phyloP scores from a whole-genome alignment of 2,329 filamentous ascomycete genomes.

The Cadophora gregata region DNA sequence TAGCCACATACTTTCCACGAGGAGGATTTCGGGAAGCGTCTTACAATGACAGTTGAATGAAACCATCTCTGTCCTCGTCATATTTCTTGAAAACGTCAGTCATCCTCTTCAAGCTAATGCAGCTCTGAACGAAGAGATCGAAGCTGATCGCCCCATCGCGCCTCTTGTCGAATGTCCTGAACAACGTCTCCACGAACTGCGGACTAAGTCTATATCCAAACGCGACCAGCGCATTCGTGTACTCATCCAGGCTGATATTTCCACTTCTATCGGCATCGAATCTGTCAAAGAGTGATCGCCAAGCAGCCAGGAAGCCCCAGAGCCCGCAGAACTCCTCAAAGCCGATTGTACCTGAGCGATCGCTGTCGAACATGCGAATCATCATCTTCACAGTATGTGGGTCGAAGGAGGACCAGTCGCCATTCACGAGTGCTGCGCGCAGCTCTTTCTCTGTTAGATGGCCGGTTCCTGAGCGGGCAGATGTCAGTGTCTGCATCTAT shows the following conservation, averaged over 20 bases:
- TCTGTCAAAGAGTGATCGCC: slow-evolving; percentile 92
- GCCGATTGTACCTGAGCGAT: slow-evolving; percentile 85
- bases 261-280: slow-evolving; percentile 90
- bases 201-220: slow-evolving; percentile 92
- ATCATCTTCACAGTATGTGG: slow-evolving; percentile 96
- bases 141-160: slow-evolving; percentile 79
- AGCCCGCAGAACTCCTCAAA: slow-evolving; percentile 96
- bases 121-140: slow-evolving; percentile 96
- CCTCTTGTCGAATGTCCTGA: slow-evolving; percentile 86
- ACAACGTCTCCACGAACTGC: slow-evolving; percentile 83
- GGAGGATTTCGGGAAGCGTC: slow-evolving; percentile 10
- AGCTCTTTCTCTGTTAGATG: slow-evolving; percentile 87
- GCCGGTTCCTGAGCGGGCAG: slow-evolving; percentile 64
- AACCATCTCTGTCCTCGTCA: slow-evolving; percentile 94
- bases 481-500: neutral
- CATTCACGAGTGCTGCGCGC: slow-evolving; percentile 89
- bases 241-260: slow-evolving; percentile 85
- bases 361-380: slow-evolving; percentile 99
- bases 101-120: slow-evolving; percentile 96
- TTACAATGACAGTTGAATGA: slow-evolving; percentile 77
- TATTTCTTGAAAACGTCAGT: slow-evolving; percentile 99
- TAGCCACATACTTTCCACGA: neutral
- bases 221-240: slow-evolving; percentile 85
- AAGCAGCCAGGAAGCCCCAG: slow-evolving; percentile 94
- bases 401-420: slow-evolving; percentile 94